phyloP scores from a whole-genome alignment of 2,329 filamentous ascomycete species.

The Fusarium sublunatum region DNA sequence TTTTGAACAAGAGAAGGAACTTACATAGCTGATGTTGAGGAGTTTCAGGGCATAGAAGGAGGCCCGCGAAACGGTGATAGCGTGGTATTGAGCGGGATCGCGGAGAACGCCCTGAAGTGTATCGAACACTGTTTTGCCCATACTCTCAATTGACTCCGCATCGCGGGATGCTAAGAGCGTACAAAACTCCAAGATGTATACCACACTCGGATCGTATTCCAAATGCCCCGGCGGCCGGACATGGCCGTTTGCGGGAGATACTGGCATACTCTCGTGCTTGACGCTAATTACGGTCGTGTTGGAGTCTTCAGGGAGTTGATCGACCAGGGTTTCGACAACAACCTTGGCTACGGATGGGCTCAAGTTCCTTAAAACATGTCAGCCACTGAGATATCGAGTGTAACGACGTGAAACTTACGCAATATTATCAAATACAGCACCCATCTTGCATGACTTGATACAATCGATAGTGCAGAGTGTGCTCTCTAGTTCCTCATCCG shows the following conservation, averaged over 20 bases:
- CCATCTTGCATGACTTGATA: slow-evolving; percentile 87
- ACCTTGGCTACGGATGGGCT: slow-evolving; percentile 47
- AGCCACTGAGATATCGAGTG: not conserved
- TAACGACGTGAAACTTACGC: slow-evolving; percentile 65
- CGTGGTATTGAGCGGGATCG: slow-evolving; percentile 81
- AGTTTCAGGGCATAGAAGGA: slow-evolving; percentile 88
- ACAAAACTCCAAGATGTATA: slow-evolving; percentile 91
- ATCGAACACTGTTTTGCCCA: slow-evolving; percentile 84
- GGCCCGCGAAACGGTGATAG: slow-evolving; percentile 83
- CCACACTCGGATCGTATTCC: slow-evolving; percentile 84
- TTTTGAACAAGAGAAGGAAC: slow-evolving; percentile 49
- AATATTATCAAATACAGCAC: slow-evolving; percentile 84
- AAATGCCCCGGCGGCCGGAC: slow-evolving; percentile 55
- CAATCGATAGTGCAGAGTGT: slow-evolving; percentile 95
- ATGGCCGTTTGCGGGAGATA: slow-evolving; percentile 68
- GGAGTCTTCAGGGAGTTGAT: slow-evolving; percentile 86
- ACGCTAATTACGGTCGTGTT: slow-evolving; percentile 84
- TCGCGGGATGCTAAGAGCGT: slow-evolving; percentile 85
- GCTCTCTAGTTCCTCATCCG: slow-evolving; percentile 95
- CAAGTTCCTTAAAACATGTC: slow-evolving; percentile 50
- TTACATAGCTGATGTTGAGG: slow-evolving; percentile 85
- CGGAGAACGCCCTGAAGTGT: slow-evolving; percentile 84
- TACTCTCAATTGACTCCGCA: slow-evolving; percentile 73
- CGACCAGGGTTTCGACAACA: slow-evolving; percentile 76
- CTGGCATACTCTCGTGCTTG: slow-evolving; percentile 81